Base-by-base conservation (phyloP, 2,329 filamentous ascomycete genomes). In the Colletotrichum camelliae region DNA sequence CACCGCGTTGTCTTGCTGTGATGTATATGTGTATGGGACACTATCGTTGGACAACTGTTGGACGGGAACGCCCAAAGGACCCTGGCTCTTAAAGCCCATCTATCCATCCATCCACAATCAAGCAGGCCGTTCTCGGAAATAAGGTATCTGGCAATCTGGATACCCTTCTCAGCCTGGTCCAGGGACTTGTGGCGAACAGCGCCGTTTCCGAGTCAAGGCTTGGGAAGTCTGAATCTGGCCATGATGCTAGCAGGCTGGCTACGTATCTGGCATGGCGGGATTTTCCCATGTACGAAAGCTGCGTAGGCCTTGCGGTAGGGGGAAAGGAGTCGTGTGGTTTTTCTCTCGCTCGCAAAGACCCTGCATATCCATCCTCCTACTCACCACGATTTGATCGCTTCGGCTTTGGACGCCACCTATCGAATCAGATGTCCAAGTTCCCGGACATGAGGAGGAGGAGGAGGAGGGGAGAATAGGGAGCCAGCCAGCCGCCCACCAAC, bases 121-220 rank as follows among this genome's bases (percentile, higher is more conserved):
- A 31, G 18, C 67, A 70, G 60, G 39, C 66, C 71, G 24, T 66
- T 64, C 39, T 70, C 57, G 65, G 60, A 64, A 57, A 39, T 67
- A 58, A 58, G n/a, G 65, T 70, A 57, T 58, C 58, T 52, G 29
- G 27, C 37, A 39, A 18, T 39, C 37, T 39, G 37, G 37, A 48
- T 58, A 48, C 37, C 48, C 60, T 33, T 71, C 68, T 72, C 68
- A 74, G 52, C 48, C 67, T 69, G 70, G 61, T n/a, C 21, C 10
- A 62, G 48, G 52, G 61, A 48, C 29, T 71, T 48, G 67, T 24
- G 72, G 72, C 72, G 55, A 69, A 33, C 39, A 72, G 69, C 31
- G 69, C 73, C 39, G 62, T 68, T 75, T 39, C 64, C 69, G 43
- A 72, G 69, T 68, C 73, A 72, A 75, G 64, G 60, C 73, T 57